phyloP scores from a whole-genome alignment of 768 basidiomycete genomes.

The Leucosporidium scottii region DNA sequence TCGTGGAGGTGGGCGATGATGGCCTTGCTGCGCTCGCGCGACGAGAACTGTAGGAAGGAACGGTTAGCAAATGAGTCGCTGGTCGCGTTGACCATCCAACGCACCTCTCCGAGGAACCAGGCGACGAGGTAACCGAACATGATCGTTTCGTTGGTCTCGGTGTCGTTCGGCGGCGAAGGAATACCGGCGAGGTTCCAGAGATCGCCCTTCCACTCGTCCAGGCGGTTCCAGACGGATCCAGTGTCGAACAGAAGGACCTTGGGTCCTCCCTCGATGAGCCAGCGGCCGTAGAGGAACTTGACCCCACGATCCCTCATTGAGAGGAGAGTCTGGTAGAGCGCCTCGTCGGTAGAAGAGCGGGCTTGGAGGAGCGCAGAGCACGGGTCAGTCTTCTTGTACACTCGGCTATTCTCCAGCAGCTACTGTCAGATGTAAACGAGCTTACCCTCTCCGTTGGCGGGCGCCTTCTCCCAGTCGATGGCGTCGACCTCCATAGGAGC shows the following conservation, averaged over 20 bases:
- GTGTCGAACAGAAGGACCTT: slow-evolving; percentile 94
- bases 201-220: slow-evolving; percentile 99
- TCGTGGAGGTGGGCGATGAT: slow-evolving; percentile 98
- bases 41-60: slow-evolving; percentile 56
- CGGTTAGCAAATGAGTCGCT: slow-evolving; percentile 8
- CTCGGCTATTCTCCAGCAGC: neutral
- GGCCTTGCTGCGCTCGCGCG: slow-evolving; percentile 69
- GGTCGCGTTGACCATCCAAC: slow-evolving; percentile 34
- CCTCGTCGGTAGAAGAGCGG: slow-evolving; percentile 44
- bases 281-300: slow-evolving; percentile 89
- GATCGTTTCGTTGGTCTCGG: slow-evolving; percentile 97
- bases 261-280: slow-evolving; percentile 97
- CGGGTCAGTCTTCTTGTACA: neutral
- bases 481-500: slow-evolving; percentile 98
- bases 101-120: slow-evolving; percentile 98
- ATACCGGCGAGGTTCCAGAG: slow-evolving; percentile 98
- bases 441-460: slow-evolving; percentile 13
- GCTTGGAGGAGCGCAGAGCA: slow-evolving; percentile 46
- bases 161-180: slow-evolving; percentile 89
- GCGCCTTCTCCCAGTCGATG: slow-evolving; percentile 58
- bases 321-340: slow-evolving; percentile 67
- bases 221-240: slow-evolving; percentile 65
- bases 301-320: slow-evolving; percentile 82
- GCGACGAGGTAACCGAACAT: slow-evolving; percentile 96
- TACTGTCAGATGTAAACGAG: neutral